Conservation (phyloP, 331 rosid species). For the Rosa hybrid region DNA sequence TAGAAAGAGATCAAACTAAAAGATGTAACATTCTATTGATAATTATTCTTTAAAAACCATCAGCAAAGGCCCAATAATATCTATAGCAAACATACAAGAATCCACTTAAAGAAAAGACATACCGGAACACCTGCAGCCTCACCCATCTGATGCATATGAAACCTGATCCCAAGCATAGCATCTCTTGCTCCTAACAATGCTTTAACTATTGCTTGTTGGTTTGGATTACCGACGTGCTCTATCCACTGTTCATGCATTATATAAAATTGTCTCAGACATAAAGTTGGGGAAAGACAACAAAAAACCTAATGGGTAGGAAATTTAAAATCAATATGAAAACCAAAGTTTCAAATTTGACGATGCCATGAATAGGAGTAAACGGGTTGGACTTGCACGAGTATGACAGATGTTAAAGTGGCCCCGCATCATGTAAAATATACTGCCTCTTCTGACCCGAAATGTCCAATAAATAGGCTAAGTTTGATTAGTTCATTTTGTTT, state of each 20-base stretch:
- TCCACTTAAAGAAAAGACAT: conserved; percentile 33
- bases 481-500: not conserved
- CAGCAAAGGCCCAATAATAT: not conserved
- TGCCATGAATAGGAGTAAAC: not conserved
- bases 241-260: conserved; percentile 66
- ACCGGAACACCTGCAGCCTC: conserved; percentile 98
- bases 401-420: not conserved
- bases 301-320: not conserved
- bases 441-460: not conserved
- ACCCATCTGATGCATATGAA: conserved; percentile 82
- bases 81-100: conserved; percentile 15
- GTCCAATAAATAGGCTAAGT: not conserved
- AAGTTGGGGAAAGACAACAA: conserved; percentile 12
- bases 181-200: conserved; percentile 81
- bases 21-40: not conserved
- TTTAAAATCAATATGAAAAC: conserved; percentile 10
- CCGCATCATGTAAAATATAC: not conserved
- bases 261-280: conserved; percentile 31
- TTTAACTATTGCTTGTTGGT: conserved; percentile 52
- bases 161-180: conserved; percentile 75
- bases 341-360: conserved; percentile 4
- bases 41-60: not conserved
- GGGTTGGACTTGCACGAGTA: not conserved
- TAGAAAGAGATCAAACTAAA: not conserved
- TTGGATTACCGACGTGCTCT: conserved; percentile 64